Evolutionary conservation across 164 flowering plant genomes (phyloP).

Genomic region (Cinnamomum micranthum): DNA sequence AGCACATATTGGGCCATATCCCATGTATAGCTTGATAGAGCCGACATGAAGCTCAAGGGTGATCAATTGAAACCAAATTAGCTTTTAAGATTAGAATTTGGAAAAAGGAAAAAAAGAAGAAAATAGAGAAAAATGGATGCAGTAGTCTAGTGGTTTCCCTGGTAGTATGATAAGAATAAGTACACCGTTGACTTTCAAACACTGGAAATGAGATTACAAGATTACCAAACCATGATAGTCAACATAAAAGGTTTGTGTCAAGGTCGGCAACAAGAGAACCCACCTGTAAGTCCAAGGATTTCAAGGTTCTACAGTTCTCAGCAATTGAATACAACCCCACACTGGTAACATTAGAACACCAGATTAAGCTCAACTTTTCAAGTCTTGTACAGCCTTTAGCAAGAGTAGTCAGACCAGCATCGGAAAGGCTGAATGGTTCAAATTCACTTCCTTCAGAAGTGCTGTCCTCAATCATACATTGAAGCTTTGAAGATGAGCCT

Average conservation of each 20-base stretch:
- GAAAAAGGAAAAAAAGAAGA: too few species aligned
- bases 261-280: neutral
- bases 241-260: neutral
- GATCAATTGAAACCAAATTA: too few species aligned
- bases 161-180: too few species aligned
- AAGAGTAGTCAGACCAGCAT: conserved; percentile 62
- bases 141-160: too few species aligned
- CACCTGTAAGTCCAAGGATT: conserved; percentile 85
- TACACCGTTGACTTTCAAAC: too few species aligned
- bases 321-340: conserved; percentile 66
- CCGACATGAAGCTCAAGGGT: too few species aligned
- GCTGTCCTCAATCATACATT: conserved; percentile 18
- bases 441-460: conserved; percentile 29
- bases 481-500: conserved; percentile 30
- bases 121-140: too few species aligned
- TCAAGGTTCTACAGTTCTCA: conserved; percentile 50
- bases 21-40: too few species aligned
- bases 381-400: conserved; percentile 55
- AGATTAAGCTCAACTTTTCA: conserved; percentile 77
- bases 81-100: too few species aligned
- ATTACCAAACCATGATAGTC: too few species aligned
- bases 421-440: conserved; percentile 53
- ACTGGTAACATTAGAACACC: conserved; percentile 77
- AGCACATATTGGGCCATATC: too few species aligned
- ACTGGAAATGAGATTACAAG: too few species aligned